Conservation (phyloP, 208 protist genomes). For the Willaertia magna region DNA sequence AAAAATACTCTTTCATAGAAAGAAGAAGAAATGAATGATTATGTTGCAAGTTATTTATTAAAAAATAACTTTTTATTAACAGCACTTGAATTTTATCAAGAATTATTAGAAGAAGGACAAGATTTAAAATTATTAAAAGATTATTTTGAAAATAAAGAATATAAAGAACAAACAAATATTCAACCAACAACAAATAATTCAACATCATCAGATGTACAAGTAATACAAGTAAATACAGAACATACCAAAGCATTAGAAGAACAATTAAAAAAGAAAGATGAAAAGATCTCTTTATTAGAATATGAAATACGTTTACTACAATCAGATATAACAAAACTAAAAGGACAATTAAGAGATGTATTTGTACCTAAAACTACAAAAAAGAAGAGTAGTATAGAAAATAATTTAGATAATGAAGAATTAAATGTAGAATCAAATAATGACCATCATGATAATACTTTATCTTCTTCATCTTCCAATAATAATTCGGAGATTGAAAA, state of each 20-base stretch:
- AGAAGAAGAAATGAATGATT: neutral
- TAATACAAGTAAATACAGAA: neutral
- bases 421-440: neutral
- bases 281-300: neutral
- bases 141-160: slow-evolving; percentile 10
- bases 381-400: neutral
- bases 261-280: slow-evolving; percentile 14
- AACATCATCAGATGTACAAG: neutral
- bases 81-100: slow-evolving; percentile 17
- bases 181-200: neutral
- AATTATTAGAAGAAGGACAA: neutral
- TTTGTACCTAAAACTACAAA: neutral
- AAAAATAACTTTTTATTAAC: neutral
- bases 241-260: neutral
- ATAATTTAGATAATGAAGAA: neutral
- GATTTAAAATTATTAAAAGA: neutral
- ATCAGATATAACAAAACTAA: neutral
- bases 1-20: too few species aligned
- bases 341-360: neutral
- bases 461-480: too few species aligned
- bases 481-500: neutral
- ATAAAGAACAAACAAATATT: neutral
- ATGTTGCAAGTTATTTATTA: neutral
- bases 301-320: neutral
- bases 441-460: too few species aligned